phyloP scores from a whole-genome alignment of 1,284 basidiomycete species.

The Leccinum pachyderme region DNA sequence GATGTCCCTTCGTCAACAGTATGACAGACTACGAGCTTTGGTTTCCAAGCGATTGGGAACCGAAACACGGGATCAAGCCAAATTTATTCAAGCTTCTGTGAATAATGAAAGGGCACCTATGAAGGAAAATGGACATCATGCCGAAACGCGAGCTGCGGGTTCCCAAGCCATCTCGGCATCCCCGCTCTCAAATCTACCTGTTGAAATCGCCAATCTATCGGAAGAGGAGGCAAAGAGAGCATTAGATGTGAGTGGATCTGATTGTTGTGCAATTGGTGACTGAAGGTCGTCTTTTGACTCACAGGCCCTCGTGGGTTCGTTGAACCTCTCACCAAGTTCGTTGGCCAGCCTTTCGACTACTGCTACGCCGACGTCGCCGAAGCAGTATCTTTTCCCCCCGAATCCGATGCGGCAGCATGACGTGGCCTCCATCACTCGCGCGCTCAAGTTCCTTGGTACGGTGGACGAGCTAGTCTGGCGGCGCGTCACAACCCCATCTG shows the following conservation, averaged over 20 bases:
- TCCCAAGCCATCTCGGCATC: neutral
- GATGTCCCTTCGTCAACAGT: conserved; percentile 22
- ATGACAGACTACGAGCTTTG: conserved; percentile 23
- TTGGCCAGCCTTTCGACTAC: neutral
- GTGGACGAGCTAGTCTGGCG: conserved; percentile 33
- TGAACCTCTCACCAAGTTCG: conserved; percentile 13
- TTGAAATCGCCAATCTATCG: conserved; percentile 19
- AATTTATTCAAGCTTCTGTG: neutral
- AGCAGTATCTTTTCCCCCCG: neutral
- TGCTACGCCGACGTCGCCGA: neutral
- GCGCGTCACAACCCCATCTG: conserved; percentile 15
- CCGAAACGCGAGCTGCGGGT: neutral
- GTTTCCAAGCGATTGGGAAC: conserved; percentile 17
- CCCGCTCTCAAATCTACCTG: conserved; percentile 6
- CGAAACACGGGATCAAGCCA: conserved; percentile 1
- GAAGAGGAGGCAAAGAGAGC: conserved; percentile 22
- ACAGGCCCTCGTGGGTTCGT: conserved; percentile 12
- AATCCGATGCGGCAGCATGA: conserved; percentile 13
- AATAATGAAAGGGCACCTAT: neutral
- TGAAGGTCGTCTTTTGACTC: neutral
- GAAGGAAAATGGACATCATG: neutral
- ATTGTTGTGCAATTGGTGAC: neutral
- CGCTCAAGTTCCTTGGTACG: conserved; percentile 25
- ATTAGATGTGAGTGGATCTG: conserved; percentile 18
- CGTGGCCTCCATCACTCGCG: conserved; percentile 21